These are phyloP conservation scores for Oryza glumipatula DNA, from an alignment of 176 grass and related monocot genomes.

Conservation along the genomic window DNA sequence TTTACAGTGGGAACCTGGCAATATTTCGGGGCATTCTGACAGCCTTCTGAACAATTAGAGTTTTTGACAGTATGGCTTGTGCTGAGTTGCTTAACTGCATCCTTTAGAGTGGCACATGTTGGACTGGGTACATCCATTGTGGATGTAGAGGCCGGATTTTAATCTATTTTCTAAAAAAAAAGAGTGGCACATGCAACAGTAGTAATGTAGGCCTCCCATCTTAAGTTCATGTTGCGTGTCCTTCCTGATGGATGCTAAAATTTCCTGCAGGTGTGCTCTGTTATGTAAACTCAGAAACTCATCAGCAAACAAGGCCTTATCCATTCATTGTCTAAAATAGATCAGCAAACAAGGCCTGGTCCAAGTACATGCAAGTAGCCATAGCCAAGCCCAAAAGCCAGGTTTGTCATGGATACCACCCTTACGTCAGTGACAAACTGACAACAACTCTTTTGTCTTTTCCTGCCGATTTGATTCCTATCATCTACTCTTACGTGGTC, in stretches of 20 bases:
- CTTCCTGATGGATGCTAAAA: background rate
- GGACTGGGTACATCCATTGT: too few relatives aligned
- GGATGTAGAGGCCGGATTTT: too few relatives aligned
- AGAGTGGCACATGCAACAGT: background rate
- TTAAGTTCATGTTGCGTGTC: background rate
- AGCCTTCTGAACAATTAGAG: background rate
- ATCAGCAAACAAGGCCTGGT: background rate
- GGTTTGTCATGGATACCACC: background rate
- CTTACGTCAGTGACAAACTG: background rate
- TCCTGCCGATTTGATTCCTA: slow-evolving; percentile 14
- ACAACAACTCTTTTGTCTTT: background rate
- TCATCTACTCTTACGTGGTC: background rate
- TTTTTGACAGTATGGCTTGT: background rate
- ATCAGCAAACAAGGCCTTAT: slow-evolving; percentile 5
- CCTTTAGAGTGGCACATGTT: background rate
- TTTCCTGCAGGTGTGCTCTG: background rate
- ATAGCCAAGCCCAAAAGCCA: background rate
- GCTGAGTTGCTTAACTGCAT: background rate
- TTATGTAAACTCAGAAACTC: background rate
- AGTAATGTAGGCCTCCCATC: background rate
- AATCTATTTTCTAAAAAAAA: too few relatives aligned
- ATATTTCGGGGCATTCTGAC: background rate
- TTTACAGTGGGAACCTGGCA: slow-evolving; percentile 15
- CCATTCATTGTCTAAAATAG: too few relatives aligned
- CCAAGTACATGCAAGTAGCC: background rate